Percentiles rank a stretch among this genome's conserved stretches.
These are phyloP conservation scores for Geotrichum reessii DNA, from an alignment of 1,139 yeast genomes.

Conservation along the genomic window DNA sequence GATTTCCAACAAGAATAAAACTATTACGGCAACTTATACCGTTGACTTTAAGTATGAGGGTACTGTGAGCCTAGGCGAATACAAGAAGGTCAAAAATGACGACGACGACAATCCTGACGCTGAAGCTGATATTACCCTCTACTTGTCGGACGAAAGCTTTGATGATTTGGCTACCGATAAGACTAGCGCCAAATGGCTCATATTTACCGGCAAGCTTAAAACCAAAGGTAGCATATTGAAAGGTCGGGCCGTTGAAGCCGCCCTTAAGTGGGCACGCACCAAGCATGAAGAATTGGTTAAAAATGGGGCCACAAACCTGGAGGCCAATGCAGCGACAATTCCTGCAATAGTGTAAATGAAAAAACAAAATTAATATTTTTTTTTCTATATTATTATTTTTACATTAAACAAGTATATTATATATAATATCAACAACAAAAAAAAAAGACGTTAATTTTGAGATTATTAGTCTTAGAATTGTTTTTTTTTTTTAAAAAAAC, in stretches of 20 bases:
- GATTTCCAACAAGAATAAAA: not conserved
- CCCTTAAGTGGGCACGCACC: not conserved
- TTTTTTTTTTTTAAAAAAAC: no score
- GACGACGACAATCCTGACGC: not conserved
- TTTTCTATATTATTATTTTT: no score
- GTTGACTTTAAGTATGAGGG: constrained; percentile 13
- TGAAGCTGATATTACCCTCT: constrained; percentile 2
- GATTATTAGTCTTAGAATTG: no score
- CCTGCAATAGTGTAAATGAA: not conserved
- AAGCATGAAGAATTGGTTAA: not conserved
- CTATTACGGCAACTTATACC: constrained; percentile 1
- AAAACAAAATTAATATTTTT: no score
- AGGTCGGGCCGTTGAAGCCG: constrained; percentile 5
- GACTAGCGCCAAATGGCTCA: constrained; percentile 9
- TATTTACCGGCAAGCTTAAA: constrained; percentile 9
- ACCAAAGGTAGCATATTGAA: constrained; percentile 2
- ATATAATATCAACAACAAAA: no score
- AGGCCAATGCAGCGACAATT: not conserved
- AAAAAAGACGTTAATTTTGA: no score
- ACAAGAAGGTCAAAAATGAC: not conserved
- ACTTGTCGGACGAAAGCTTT: not conserved
- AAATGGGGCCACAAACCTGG: not conserved
- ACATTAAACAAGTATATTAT: no score
- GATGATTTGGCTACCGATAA: constrained; percentile 1
- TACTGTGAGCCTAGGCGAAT: not conserved